Conservation (phyloP, 2,329 filamentous ascomycete species). For the Proliferodiscus dingleyae region DNA sequence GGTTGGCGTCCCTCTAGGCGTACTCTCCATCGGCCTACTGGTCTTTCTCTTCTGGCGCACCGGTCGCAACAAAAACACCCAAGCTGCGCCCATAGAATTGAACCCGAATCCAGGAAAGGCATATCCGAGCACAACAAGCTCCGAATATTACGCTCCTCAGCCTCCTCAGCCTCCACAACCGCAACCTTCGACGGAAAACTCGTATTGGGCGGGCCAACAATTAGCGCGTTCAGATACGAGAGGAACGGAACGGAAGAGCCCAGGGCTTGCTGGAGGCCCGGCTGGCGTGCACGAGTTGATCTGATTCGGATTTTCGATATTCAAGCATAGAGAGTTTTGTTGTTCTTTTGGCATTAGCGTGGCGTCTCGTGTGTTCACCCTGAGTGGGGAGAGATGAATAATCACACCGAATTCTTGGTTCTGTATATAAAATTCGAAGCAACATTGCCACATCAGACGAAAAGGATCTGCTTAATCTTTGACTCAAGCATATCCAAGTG, state of each 20-base stretch:
- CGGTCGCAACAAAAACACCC: not conserved
- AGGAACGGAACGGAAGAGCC: not conserved
- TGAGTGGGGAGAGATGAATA: no score
- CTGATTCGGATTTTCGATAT: no score
- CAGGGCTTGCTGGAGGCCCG: not conserved
- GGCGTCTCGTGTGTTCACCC: no score
- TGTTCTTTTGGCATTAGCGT: no score
- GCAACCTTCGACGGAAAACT: not conserved
- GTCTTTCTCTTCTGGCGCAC: constrained; percentile 8
- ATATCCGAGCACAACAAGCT: no score
- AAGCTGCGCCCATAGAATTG: not conserved
- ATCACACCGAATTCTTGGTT: no score
- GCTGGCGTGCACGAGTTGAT: not conserved
- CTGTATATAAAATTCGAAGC: no score
- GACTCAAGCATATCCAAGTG: not conserved
- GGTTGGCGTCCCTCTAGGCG: constrained; percentile 8
- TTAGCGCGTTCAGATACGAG: no score
- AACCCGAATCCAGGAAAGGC: not conserved
- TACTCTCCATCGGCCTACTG: constrained; percentile 5
- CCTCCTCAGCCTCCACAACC: not conserved
- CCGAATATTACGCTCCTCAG: not conserved
- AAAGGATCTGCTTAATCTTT: no score
- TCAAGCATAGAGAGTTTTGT: no score
- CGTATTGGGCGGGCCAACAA: no score
- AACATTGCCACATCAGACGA: no score